Conservation (phyloP, 257 asterid genomes). For the Penstemon newberryi region DNA sequence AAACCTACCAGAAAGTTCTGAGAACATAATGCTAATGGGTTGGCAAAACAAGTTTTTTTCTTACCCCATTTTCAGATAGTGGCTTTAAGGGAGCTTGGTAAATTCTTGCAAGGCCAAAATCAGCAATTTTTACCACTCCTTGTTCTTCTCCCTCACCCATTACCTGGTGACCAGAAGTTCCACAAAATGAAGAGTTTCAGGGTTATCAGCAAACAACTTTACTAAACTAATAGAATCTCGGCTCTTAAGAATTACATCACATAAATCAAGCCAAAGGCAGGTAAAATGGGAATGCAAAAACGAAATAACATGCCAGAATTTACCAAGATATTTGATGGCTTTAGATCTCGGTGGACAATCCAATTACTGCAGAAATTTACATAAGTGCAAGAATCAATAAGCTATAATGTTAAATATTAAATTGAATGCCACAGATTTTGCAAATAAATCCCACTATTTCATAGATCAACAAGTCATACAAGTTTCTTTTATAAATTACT, state of each 20-base stretch:
- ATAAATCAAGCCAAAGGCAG: not conserved
- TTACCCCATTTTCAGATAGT: conserved; percentile 89
- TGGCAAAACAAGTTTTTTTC: conserved; percentile 24
- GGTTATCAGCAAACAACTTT: not conserved
- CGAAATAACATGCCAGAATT: conserved; percentile 17
- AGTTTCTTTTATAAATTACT: not conserved
- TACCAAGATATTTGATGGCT: conserved; percentile 98
- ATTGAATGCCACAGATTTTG: conserved; percentile 10
- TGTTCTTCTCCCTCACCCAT: conserved; percentile 99
- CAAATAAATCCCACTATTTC: conserved; percentile 13
- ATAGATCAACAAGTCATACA: conserved; percentile 3
- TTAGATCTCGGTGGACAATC: conserved; percentile 96
- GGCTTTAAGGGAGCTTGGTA: conserved; percentile 93
- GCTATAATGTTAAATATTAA: conserved; percentile 8
- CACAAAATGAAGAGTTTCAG: conserved; percentile 22
- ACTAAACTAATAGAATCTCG: conserved; percentile 13
- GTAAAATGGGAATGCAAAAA: conserved; percentile 12
- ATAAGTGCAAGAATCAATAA: conserved; percentile 20
- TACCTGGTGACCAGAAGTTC: conserved; percentile 51
- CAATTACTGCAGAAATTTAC: conserved; percentile 72
- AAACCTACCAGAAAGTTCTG: not conserved
- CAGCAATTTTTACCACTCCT: conserved; percentile 95
- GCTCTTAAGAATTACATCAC: not conserved
- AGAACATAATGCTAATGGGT: conserved; percentile 4
- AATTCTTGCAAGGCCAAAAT: conserved; percentile 97